phyloP scores from a whole-genome alignment of 108 stramenopile genomes.

The Conticribra guillardii region DNA sequence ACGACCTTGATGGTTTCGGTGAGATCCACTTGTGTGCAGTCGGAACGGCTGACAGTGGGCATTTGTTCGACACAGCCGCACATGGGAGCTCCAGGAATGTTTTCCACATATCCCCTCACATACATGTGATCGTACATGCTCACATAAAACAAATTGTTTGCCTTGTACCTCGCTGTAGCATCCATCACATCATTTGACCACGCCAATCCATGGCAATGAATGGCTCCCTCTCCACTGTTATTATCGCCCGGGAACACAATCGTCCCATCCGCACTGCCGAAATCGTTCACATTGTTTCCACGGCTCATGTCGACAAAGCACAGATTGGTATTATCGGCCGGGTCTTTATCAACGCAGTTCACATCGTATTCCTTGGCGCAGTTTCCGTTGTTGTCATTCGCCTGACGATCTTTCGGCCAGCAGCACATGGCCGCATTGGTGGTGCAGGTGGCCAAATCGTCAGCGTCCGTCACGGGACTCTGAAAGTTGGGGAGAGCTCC shows the following conservation, averaged over 20 bases:
- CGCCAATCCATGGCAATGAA: conserved; percentile 66
- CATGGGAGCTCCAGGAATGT: conserved; percentile 55
- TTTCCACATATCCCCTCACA: conserved; percentile 55
- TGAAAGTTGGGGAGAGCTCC: conserved; percentile 29
- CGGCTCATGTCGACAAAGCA: conserved; percentile 48
- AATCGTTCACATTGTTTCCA: conserved; percentile 15
- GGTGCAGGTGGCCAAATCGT: conserved; percentile 7
- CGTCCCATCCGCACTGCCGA: conserved; percentile 7
- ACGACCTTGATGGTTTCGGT: conserved; percentile 29
- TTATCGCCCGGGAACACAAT: conserved; percentile 41
- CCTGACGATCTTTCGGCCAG: conserved; percentile 62
- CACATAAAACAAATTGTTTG: conserved; percentile 56
- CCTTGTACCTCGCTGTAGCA: conserved; percentile 28
- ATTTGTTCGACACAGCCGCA: conserved; percentile 63
- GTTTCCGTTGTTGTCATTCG: conserved; percentile 63
- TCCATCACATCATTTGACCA: conserved; percentile 45
- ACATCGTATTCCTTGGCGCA: conserved; percentile 42
- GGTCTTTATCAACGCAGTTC: conserved; percentile 57
- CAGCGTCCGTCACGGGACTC: conserved; percentile 3
- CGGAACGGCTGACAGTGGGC: conserved; percentile 55
- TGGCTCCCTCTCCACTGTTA: conserved; percentile 38
- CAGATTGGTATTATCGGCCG: conserved; percentile 61
- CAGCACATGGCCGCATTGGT: conserved; percentile 54
- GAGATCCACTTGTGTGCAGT: conserved; percentile 55
- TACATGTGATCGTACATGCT: conserved; percentile 64